Evolutionary conservation across 2,329 filamentous ascomycete genomes (phyloP).

Genomic region (Tolypocladium nubicola): DNA sequence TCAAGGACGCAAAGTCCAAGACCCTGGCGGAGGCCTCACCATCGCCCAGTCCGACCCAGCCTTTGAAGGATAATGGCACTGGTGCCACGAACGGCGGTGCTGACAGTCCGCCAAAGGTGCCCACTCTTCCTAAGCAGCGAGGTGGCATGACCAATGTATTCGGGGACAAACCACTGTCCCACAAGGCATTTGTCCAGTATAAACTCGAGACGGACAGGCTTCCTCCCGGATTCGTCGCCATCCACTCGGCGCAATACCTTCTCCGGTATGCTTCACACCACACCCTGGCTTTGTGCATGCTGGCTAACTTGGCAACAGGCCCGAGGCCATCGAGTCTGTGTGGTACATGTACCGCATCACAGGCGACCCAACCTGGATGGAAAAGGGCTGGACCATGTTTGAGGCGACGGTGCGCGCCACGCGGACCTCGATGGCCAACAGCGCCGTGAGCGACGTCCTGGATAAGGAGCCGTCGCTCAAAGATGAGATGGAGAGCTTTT

Average conservation of each 20-base stretch:
- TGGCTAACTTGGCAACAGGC: constrained; percentile 32
- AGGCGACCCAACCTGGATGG: constrained; percentile 62
- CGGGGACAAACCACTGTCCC: constrained; percentile 31
- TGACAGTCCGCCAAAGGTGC: background rate
- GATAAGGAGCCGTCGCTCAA: constrained; percentile 26
- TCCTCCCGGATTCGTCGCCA: constrained; percentile 38
- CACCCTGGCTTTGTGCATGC: constrained; percentile 17
- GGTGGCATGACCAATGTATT: background rate
- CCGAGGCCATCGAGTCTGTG: constrained; percentile 79
- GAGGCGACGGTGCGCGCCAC: constrained; percentile 57
- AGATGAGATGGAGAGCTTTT: constrained; percentile 79
- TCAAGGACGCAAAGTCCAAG: constrained; percentile 5
- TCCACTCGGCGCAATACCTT: constrained; percentile 43
- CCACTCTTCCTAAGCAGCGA: background rate
- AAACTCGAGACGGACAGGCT: constrained; percentile 33
- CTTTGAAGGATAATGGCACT: background rate
- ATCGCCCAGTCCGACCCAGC: background rate
- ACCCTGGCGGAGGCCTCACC: background rate
- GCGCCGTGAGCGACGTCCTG: constrained; percentile 57
- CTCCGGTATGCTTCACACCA: constrained; percentile 38
- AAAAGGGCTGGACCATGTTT: constrained; percentile 84
- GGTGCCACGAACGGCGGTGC: constrained; percentile 1
- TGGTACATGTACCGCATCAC: constrained; percentile 90
- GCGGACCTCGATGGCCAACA: constrained; percentile 55
- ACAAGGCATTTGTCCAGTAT: constrained; percentile 41